Conservation (phyloP, 169 alveolate species). For the Cryptosporidium andersoni region DNA sequence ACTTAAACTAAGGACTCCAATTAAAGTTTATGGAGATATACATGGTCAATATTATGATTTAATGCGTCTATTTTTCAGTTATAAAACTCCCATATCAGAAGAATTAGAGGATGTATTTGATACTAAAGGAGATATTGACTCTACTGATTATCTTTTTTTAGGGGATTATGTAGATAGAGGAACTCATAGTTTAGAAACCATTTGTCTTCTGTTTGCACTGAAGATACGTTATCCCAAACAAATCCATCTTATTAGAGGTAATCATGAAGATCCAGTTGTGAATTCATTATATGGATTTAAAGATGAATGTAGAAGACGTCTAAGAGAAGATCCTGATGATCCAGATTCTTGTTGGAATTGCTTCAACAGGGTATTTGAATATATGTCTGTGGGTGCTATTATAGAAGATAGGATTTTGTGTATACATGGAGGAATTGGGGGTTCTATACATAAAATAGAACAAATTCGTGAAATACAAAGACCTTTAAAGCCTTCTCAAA, state of each 20-base stretch:
- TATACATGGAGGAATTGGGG: slow-evolving; percentile 99
- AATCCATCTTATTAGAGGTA: slow-evolving; percentile 97
- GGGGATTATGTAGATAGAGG: slow-evolving; percentile 99
- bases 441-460: slow-evolving; percentile 84
- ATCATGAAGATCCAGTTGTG: slow-evolving; percentile 98
- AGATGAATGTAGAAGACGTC: slow-evolving; percentile 96
- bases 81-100: slow-evolving; percentile 87
- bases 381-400: slow-evolving; percentile 98
- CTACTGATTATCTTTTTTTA: slow-evolving; percentile 90
- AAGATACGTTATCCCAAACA: slow-evolving; percentile 95
- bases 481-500: slow-evolving; percentile 95
- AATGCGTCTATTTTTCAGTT: slow-evolving; percentile 93
- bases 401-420: slow-evolving; percentile 97
- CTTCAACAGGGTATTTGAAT: slow-evolving; percentile 96
- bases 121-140: slow-evolving; percentile 72
- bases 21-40: slow-evolving; percentile 97
- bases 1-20: slow-evolving; percentile 94
- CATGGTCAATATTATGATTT: slow-evolving; percentile 98
- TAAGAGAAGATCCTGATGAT: slow-evolving; percentile 95
- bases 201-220: slow-evolving; percentile 95
- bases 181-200: slow-evolving; percentile 90
- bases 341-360: slow-evolving; percentile 92
- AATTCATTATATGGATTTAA: slow-evolving; percentile 98
- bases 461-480: slow-evolving; percentile 90
- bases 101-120: slow-evolving; percentile 81